Evolutionary conservation across 139 green algal genomes (phyloP).

Genomic region (Chlamydomonas urium): DNA sequence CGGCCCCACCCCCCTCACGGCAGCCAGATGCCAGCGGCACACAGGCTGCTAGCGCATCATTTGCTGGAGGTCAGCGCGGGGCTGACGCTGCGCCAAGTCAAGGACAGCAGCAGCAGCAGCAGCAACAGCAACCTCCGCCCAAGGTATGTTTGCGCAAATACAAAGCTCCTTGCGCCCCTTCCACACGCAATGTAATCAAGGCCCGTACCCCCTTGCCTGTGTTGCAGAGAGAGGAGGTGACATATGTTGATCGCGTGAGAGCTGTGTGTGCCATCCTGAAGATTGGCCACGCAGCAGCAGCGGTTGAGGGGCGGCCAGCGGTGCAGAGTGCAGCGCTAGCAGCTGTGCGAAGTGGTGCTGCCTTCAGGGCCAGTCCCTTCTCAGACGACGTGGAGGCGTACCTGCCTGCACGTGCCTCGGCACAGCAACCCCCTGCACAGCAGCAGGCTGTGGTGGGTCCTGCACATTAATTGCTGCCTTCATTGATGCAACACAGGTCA

Average conservation of each 20-base stretch:
- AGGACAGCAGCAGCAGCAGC: too few relatives aligned
- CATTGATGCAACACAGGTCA: too few relatives aligned
- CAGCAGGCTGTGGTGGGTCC: too few relatives aligned
- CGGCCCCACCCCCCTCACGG: too few relatives aligned
- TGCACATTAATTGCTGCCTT: too few relatives aligned
- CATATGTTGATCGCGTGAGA: constrained; percentile 40
- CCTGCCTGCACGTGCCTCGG: constrained; percentile 9
- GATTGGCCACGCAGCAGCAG: constrained; percentile 28
- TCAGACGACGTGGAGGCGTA: constrained; percentile 35
- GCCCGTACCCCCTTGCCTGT: not conserved
- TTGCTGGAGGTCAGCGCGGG: too few relatives aligned
- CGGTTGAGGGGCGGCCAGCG: constrained; percentile 20
- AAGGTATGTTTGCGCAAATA: not conserved
- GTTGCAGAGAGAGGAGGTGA: constrained; percentile 29
- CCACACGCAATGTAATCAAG: not conserved
- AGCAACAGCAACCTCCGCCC: too few relatives aligned
- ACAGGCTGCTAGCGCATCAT: too few relatives aligned
- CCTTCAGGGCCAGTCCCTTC: constrained; percentile 30
- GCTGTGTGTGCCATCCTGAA: constrained; percentile 35
- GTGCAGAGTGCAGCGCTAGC: constrained; percentile 22
- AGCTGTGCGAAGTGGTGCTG: constrained; percentile 20
- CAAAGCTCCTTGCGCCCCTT: not conserved
- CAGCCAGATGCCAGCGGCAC: too few relatives aligned
- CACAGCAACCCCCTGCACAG: too few relatives aligned
- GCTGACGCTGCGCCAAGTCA: too few relatives aligned